phyloP scores from a whole-genome alignment of 768 basidiomycete genomes.

The Boletus patriciae region DNA sequence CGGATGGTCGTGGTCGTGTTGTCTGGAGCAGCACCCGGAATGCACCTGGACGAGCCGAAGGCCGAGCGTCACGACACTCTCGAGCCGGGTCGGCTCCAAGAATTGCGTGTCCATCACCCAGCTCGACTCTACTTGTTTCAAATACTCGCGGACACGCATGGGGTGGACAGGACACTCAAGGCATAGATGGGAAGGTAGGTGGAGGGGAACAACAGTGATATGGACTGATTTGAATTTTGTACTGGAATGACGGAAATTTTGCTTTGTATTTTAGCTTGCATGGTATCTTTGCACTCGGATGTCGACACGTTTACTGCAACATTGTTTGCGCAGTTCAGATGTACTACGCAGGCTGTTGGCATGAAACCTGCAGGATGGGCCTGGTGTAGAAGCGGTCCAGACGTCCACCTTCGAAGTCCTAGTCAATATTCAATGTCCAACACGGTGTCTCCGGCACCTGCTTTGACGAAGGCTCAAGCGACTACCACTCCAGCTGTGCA shows the following conservation, averaged over 20 bases:
- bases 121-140: slow-evolving; percentile 5
- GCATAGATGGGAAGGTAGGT: slow-evolving; percentile 18
- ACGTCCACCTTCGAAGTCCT: no score
- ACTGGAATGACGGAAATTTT: background rate
- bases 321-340: background rate
- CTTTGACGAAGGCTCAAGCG: no score
- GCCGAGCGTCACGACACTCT: slow-evolving; percentile 21
- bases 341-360: background rate
- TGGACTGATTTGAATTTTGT: slow-evolving; percentile 13
- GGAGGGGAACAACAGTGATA: slow-evolving; percentile 12
- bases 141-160: slow-evolving; percentile 17
- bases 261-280: slow-evolving; percentile 15
- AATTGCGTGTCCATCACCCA: slow-evolving; percentile 16
- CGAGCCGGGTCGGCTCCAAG: slow-evolving; percentile 24
- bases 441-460: no score
- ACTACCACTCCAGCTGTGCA: no score
- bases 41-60: slow-evolving; percentile 23
- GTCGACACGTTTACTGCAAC: background rate
- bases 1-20: slow-evolving; percentile 64
- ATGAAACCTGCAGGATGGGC: background rate
- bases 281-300: slow-evolving; percentile 4
- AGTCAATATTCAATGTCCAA: no score
- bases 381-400: background rate
- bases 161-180: slow-evolving; percentile 23
- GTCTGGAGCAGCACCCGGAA: slow-evolving; percentile 41